Evolutionary conservation across 106 monocot species (phyloP), one percentile per base, ranked within the genome.

Genomic region (Phalaenopsis equestris): DNA sequence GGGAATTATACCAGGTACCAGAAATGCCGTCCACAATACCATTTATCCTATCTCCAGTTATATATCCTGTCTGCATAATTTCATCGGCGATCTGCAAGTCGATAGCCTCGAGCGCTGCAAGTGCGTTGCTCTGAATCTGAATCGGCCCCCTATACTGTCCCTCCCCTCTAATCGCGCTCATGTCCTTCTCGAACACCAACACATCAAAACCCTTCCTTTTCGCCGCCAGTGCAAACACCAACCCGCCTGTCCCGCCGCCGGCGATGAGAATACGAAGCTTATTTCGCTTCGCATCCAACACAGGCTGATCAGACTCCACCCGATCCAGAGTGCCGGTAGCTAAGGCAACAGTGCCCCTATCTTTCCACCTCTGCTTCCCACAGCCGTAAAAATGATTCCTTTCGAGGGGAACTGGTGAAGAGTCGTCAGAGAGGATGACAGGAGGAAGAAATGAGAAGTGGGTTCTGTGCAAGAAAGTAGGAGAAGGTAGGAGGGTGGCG

Each of bases 141-240:
- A 92, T 92, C 1, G 92, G 92, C 3, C 92, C 92, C 75, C 92
- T 85, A 74, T 92, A 92, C 84, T 87, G 89, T 80, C 92, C 92
- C 72, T 92, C 92, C 17, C 92, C 92, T 82, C 89, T 83, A 48
- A 92, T 76, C 9, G 92, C 89, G 72, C 89, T 92, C 67, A 89
- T 12, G 55, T 92, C 92, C 78, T 81, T 92, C 92, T 92, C 89
- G 67, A 92, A 92, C 75, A 92, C 89, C 85, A 84, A 7, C 73
- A 92, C 92, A 65, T 89, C 92, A 77, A 89, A 89, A 38, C 92
- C 92, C 73, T 92, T 92, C 80, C 87, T 92, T 74, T 89, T 89
- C 18, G 80, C 89, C 30, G 92, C 92, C 24, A 92, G 76, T 1
- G 92, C 89, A 9, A 92, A 47, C n/a, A 89, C 92, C 81, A 92